Evolutionary conservation across 352 stramenopile genomes (phyloP), one percentile per base, ranked within the genome.

Genomic region (Phytopythium aichiense): DNA sequence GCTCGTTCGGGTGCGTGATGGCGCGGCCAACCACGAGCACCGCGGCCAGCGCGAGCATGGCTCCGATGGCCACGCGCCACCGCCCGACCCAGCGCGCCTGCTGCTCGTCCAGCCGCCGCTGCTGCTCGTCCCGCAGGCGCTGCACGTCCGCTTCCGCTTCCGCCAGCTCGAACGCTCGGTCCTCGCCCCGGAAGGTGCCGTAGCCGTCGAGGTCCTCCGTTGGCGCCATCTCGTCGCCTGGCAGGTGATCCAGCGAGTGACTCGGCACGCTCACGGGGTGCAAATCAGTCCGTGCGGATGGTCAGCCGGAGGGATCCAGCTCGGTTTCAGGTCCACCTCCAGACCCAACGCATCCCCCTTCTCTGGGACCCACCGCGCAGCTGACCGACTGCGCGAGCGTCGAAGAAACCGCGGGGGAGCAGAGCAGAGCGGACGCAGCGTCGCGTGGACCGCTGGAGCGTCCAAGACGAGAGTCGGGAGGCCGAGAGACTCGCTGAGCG

Each of bases 11-110:
- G 9, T 58, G 33, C 16, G 42, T 46, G 7, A 54, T 15, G 25
- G 48, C 37, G 31, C 22, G 60, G 33, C 62, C 33, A 18, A 61
- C 25, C 46, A 71, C 53, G 30, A 63, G 46, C 15, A 61, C 31
- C 0, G 61, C 49, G 2, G 23, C 50, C 13, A 70, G 56, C 25
- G 38, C 56, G 28, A 71, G 37, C 28, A 61, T 49, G 25, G 37
- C 20, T 9, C 38, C 51, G 9, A 53, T 20, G 20, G 52, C 28
- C 22, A 66, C 20, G 13, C 56, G 50, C 45, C 42, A 45, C 12
- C 23, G 30, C 4, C 18, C 31, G 20, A 63, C 20, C 20, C 28
- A 43, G 5, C 15, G 33, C 9, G 18, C n/a, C 16, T 38, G 38
- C 3, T 45, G 18, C 31, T n/a, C 18, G 13, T 57, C 51, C 18